These are phyloP conservation scores for Tephrocybe sp. DNA, from an alignment of 768 basidiomycete species.

Conservation along the genomic window DNA sequence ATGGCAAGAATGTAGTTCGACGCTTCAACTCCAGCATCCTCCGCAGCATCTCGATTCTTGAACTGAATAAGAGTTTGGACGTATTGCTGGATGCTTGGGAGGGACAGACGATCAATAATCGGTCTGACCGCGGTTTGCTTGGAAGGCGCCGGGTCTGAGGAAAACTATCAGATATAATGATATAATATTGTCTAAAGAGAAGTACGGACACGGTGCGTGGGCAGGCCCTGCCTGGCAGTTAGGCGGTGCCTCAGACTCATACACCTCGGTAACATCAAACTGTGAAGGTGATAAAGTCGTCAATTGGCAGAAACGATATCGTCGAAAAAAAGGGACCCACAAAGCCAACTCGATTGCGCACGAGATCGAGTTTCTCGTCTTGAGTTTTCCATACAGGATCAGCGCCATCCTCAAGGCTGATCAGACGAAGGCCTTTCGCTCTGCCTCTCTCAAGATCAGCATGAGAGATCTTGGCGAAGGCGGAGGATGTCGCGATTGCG, in stretches of 20 bases:
- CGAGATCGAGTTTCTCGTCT: slow-evolving; percentile 27
- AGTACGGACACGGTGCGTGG: neutral
- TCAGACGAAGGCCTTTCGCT: slow-evolving; percentile 29
- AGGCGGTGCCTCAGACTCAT: neutral
- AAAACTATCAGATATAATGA: neutral
- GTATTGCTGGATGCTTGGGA: slow-evolving; percentile 26
- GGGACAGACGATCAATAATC: slow-evolving; percentile 21
- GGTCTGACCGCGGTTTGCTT: slow-evolving; percentile 23
- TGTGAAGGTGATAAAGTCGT: neutral
- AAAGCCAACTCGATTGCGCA: slow-evolving; percentile 14
- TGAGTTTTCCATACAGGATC: slow-evolving; percentile 33
- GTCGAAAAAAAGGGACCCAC: slow-evolving; percentile 22
- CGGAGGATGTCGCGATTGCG: neutral
- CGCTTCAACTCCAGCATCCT: slow-evolving; percentile 28
- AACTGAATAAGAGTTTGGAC: slow-evolving; percentile 27
- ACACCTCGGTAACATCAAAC: slow-evolving; percentile 4
- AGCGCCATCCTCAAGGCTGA: slow-evolving; percentile 26
- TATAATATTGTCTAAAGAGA: neutral
- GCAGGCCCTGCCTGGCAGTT: neutral
- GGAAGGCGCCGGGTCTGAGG: slow-evolving; percentile 24
- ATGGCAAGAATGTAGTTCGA: slow-evolving; percentile 26
- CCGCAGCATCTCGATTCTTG: slow-evolving; percentile 33
- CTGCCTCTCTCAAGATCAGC: slow-evolving; percentile 17
- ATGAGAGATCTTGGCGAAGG: neutral
- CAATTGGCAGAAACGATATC: neutral